Base-by-base conservation (phyloP, 2,329 filamentous ascomycete genomes). In the Dothiorella sarmentorum region DNA sequence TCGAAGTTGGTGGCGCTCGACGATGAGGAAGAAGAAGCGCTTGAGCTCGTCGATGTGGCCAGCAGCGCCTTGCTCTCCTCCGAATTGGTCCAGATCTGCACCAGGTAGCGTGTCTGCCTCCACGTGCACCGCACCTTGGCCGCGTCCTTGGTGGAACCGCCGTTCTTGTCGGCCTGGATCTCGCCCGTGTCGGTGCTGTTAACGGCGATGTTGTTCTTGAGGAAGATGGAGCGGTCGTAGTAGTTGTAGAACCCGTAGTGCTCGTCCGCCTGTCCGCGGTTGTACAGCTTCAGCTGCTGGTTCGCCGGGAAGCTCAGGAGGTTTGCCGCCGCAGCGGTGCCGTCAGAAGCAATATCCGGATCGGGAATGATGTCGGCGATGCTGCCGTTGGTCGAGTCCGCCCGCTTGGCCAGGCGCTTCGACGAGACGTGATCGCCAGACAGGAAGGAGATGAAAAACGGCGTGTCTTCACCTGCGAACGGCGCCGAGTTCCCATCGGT, bases 201-300 rank as follows among this genome's bases (percentile, higher is more conserved):
- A 24, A 67, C 67, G n/a, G 68, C 67, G 62, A 81, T 80, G 60
- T 83, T 75, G 15, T 84, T 85, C 65, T 86, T 85, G 62, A 96
- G 79, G 76, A 93, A 96, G 63, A 96, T 90, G 7, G 87, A 88
- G 63, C 91, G 90, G 74, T 91, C 86, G 73, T 89, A 97, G 78
- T 96, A 95, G 0, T 84, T 89, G 76, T 96, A 97, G 75, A 97
- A 97, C 2, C 90, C 91, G 72, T 95, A 97, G 74, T 96, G 91
- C 71, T 97, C 93, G 0, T 87, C 87, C 2, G 82, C 76, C 26
- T 89, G 78, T 17, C 89, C 91, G 18, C 91, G 88, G 71, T 97
- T 90, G 71, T 87, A 97, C 1, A 97, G 82, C 1, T 89, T 85
- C 11, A 97, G 78, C 0, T 91, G 93, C 67, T 97, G 94, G 61